Base-by-base conservation (phyloP, 768 basidiomycete genomes). In the Daedaleopsis nitida region DNA sequence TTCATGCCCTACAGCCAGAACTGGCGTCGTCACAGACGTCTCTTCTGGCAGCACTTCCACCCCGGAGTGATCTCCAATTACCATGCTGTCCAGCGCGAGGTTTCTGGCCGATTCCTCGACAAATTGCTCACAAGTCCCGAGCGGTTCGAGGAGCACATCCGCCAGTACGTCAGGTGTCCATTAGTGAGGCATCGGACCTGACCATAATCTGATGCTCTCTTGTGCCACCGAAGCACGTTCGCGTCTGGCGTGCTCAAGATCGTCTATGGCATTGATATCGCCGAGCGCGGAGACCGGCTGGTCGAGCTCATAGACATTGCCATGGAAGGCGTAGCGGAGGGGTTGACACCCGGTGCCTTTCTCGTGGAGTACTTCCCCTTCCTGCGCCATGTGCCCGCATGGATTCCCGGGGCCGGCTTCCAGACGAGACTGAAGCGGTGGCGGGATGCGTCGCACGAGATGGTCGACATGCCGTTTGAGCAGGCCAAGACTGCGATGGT, bases 31-130 rank as follows among this genome's bases (percentile, higher is more conserved):
- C 75, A 76, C 24, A 74, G 82, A 11, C 72, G 75, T 16, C 52
- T 76, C 11, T 80, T 83, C 64, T 73, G 75, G 38, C 68, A 77
- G 50, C 75, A 81, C 56, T 78, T 82, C 60, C 75, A 78, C 54
- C 65, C 69, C 1, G 66, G 69, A 24, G 76, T 76, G 1, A 66
- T 71, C 0, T 55, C 57, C 17, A 60, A 69, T 11, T 78, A 77
- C 58, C 70, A 73, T 42, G 67, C 74, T 14, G 63, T 63, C 10
- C 70, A 77, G 59, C 42, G 66, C 23, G 68, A 69, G 50, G 70
- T 65, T 11, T 60, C 73, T n/a, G 66, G 69, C 12, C 63, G 65
- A 21, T 62, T 80, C 35, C 65, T 81, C 16, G 58, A 57, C 7
- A 68, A 66, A 11, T 58, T 77, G 14, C 62, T 75, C 1, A 70